phyloP scores from a whole-genome alignment of 2,329 filamentous ascomycete genomes.

The Eutypella sp. region DNA sequence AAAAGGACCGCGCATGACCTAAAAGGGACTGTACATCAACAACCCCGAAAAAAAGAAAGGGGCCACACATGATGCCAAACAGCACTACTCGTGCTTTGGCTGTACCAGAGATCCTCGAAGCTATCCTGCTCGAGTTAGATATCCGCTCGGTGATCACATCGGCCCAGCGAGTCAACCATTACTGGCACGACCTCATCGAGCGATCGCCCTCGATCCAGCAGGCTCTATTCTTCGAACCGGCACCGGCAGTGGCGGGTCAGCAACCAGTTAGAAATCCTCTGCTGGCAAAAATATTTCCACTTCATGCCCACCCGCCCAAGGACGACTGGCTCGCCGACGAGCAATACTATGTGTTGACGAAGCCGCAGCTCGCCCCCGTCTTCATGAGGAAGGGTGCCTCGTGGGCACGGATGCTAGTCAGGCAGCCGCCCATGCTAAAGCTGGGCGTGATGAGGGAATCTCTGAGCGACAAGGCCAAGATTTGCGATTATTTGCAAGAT shows the following conservation, averaged over 20 bases:
- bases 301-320: not conserved
- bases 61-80: not conserved
- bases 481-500: no score
- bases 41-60: no score
- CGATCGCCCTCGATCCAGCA: conserved; percentile 2
- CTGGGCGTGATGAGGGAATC: no score
- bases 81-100: conserved; percentile 6
- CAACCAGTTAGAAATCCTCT: not conserved
- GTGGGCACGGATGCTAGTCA: not conserved
- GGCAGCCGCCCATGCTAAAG: not conserved
- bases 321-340: not conserved
- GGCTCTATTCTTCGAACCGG: conserved; percentile 4
- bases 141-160: conserved; percentile 11
- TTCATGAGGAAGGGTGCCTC: not conserved
- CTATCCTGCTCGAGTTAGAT: conserved; percentile 13
- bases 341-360: no score
- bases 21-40: no score
- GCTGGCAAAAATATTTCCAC: not conserved
- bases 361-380: not conserved
- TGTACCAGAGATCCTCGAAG: conserved; percentile 12
- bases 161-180: conserved; percentile 10
- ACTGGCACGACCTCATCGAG: conserved; percentile 7
- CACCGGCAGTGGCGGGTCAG: not conserved
- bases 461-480: no score
- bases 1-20: no score